A percentile compares a stretch with the other conserved stretches of the same genome.
Conservation (phyloP, 768 basidiomycete genomes). For the Hypholoma sublateritium region DNA sequence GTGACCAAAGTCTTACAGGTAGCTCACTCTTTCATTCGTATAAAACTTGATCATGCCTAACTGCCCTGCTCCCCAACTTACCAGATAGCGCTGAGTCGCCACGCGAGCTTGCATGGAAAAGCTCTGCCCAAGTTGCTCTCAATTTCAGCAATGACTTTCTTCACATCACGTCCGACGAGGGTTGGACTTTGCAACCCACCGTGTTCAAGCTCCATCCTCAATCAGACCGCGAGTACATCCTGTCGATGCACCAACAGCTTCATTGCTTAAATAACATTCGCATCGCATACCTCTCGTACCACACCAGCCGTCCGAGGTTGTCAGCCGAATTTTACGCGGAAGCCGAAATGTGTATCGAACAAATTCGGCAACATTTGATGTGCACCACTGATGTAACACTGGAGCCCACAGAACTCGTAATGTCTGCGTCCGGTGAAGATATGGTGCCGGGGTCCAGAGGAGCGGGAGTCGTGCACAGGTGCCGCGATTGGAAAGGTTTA, state of each 20-base stretch:
- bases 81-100: neutral
- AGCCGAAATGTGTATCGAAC: slow-evolving; percentile 8
- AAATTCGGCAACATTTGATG: slow-evolving; percentile 4
- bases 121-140: neutral
- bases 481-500: neutral
- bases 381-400: slow-evolving; percentile 5
- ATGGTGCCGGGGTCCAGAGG: neutral
- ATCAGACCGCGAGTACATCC: neutral
- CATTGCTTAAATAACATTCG: slow-evolving; percentile 3
- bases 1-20: neutral
- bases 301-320: neutral
- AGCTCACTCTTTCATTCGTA: neutral
- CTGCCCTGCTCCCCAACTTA: neutral
- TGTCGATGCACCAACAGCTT: slow-evolving; percentile 9
- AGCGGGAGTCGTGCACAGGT: slow-evolving; percentile 5
- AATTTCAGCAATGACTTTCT: slow-evolving; percentile 1
- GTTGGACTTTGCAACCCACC: neutral
- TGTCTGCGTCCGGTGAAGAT: neutral
- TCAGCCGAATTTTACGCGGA: neutral
- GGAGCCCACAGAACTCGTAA: neutral
- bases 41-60: neutral
- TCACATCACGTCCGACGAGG: slow-evolving; percentile 1
- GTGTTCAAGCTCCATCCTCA: neutral
- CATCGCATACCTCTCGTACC: slow-evolving; percentile 1
- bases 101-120: neutral